Percentiles rank a stretch among this genome's conserved stretches.
Evolutionary conservation across 495 filamentous ascomycete genomes (phyloP).

Genomic region (Aspergillus nidulans): DNA sequence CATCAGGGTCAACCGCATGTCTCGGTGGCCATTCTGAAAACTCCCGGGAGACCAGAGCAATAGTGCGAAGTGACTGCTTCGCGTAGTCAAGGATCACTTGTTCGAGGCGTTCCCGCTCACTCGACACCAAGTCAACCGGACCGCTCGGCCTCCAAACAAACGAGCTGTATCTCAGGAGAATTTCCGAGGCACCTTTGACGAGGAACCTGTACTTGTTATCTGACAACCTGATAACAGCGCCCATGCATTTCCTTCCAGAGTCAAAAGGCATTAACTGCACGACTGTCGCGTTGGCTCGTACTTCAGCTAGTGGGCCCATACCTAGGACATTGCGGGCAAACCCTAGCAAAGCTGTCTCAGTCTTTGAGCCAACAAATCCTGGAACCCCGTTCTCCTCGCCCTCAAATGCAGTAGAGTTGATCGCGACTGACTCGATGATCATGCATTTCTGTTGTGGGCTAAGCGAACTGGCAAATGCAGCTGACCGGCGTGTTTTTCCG

Average conservation of each 20-base stretch:
- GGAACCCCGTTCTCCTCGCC: conserved; percentile 52
- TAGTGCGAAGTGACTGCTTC: conserved; percentile 55
- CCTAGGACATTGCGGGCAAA: conserved; percentile 59
- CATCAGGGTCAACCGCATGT: conserved; percentile 39
- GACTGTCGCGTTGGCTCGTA: conserved; percentile 55
- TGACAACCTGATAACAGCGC: conserved; percentile 52
- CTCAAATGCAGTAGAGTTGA: conserved; percentile 67
- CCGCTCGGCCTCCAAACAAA: conserved; percentile 24
- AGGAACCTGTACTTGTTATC: conserved; percentile 54
- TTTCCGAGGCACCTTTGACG: conserved; percentile 67
- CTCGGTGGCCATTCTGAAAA: conserved; percentile 60
- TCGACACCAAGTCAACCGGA: conserved; percentile 32
- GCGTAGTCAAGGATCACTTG: conserved; percentile 58
- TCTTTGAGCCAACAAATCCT: conserved; percentile 64
- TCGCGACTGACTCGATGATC: conserved; percentile 54
- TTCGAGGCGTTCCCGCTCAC: conserved; percentile 26
- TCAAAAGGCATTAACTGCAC: conserved; percentile 66
- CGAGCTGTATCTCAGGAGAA: conserved; percentile 52
- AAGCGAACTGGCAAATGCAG: conserved; percentile 35
- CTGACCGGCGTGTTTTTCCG: conserved; percentile 18
- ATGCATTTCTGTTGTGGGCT: conserved; percentile 55
- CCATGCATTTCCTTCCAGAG: conserved; percentile 67
- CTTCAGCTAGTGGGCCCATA: conserved; percentile 56
- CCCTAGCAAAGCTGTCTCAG: conserved; percentile 60
- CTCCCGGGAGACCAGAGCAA: conserved; percentile 59